Evolutionary conservation across 441 rosid species (phyloP).

Genomic region (Flueggea neowawraea): DNA sequence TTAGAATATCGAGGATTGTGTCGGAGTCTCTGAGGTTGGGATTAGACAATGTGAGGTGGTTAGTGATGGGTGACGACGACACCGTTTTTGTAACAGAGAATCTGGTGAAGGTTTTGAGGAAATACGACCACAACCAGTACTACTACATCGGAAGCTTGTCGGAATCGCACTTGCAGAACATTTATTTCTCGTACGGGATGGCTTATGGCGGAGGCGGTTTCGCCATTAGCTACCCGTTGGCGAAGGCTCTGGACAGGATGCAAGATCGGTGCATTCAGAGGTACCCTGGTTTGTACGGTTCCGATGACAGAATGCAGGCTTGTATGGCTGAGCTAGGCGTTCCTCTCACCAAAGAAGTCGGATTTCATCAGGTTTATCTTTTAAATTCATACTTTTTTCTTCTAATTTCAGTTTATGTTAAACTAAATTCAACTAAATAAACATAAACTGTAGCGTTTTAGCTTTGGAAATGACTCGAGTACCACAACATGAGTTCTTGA

Average conservation of each 20-base stretch:
- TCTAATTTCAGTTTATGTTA: not conserved
- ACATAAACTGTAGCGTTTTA: no score
- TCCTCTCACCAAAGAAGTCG: conserved; percentile 96
- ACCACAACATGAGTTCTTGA: no score
- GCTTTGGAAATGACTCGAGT: no score
- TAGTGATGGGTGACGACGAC: conserved; percentile 98
- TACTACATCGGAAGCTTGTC: conserved; percentile 94
- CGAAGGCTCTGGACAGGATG: conserved; percentile 74
- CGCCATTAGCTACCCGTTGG: conserved; percentile 90
- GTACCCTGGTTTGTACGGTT: conserved; percentile 91
- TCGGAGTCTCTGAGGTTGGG: conserved; percentile 79
- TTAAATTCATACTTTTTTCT: not conserved
- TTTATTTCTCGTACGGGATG: conserved; percentile 92
- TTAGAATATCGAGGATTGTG: conserved; percentile 88
- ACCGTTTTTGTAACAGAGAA: conserved; percentile 87
- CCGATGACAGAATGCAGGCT: conserved; percentile 98
- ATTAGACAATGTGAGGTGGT: conserved; percentile 78
- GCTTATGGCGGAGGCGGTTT: conserved; percentile 99
- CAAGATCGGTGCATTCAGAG: conserved; percentile 86
- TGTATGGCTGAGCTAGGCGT: conserved; percentile 99
- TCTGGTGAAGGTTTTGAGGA: conserved; percentile 62
- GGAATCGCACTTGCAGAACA: conserved; percentile 96
- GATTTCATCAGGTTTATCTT: conserved; percentile 88
- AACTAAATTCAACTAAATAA: no score
- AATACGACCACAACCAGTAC: conserved; percentile 83